Percentiles rank a stretch among this genome's conserved stretches.
phyloP scores from a whole-genome alignment of 352 stramenopile genomes.

The Albugo candida region DNA sequence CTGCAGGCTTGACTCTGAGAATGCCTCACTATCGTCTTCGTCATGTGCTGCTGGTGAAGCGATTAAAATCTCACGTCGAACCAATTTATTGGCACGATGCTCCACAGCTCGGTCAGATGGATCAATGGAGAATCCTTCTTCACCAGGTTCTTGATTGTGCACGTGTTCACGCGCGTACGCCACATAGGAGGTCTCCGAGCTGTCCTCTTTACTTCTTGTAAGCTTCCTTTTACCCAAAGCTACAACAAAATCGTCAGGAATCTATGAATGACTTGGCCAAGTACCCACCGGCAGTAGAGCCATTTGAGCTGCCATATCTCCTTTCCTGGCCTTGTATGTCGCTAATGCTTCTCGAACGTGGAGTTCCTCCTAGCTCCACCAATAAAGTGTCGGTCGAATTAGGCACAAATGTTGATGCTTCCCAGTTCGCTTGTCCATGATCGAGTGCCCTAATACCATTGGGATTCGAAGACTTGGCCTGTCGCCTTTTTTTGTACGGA shows the following conservation, averaged over 20 bases:
- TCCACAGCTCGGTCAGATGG: conserved; percentile 66
- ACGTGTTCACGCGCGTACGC: conserved; percentile 60
- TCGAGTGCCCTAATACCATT: too few relatives aligned
- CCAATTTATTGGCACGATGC: conserved; percentile 63
- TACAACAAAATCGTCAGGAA: background rate
- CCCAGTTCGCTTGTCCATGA: too few relatives aligned
- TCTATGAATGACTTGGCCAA: background rate
- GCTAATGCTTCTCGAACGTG: background rate
- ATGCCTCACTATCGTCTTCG: conserved; percentile 33
- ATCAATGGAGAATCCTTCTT: conserved; percentile 68
- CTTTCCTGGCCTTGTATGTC: too few relatives aligned
- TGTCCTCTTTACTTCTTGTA: background rate
- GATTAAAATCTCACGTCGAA: conserved; percentile 71
- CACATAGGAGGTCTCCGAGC: background rate
- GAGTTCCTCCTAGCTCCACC: background rate
- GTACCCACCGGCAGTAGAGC: too few relatives aligned
- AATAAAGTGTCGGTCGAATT: background rate
- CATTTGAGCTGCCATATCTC: too few relatives aligned
- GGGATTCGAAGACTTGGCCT: too few relatives aligned
- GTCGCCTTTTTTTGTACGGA: too few relatives aligned
- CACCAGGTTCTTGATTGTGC: conserved; percentile 50
- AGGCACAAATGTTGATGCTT: too few relatives aligned
- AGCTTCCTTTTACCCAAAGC: background rate
- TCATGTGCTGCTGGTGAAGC: conserved; percentile 55
- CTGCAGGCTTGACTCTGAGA: background rate